A percentile compares a stretch with the other conserved stretches of the same genome.
phyloP scores from a whole-genome alignment of 176 grass and related monocot species.

The Dendrocalamus sinicus region DNA sequence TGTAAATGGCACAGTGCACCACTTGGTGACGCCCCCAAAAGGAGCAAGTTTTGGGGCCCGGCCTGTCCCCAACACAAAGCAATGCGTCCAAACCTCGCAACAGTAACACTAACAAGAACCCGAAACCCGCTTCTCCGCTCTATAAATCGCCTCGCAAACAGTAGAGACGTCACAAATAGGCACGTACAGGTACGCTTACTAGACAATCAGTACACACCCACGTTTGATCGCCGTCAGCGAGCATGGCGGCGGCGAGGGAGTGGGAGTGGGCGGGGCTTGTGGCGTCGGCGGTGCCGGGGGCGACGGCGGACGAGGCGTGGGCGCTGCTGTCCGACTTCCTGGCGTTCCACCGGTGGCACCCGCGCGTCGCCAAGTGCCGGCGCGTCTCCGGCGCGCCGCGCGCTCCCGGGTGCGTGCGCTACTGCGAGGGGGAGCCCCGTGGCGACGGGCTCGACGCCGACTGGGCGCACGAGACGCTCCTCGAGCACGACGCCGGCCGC shows the following conservation, averaged over 20 bases:
- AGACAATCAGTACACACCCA: neutral
- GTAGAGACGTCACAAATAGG: too few species aligned
- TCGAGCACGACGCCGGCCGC: constrained; percentile 45
- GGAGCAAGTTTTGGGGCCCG: neutral
- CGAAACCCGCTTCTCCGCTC: neutral
- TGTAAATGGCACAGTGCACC: neutral
- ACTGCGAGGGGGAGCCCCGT: constrained; percentile 59
- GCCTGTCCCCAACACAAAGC: neutral
- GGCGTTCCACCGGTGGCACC: constrained; percentile 74
- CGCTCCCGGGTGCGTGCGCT: constrained; percentile 62
- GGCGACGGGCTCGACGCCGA: neutral
- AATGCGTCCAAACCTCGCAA: neutral
- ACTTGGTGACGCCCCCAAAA: neutral
- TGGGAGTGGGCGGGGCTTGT: constrained; percentile 62
- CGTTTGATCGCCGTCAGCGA: neutral
- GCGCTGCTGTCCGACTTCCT: constrained; percentile 69
- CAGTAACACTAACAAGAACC: neutral
- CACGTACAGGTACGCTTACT: neutral
- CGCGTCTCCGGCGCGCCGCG: constrained; percentile 48
- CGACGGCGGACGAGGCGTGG: constrained; percentile 65
- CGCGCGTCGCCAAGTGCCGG: constrained; percentile 59
- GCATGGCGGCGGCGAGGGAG: constrained; percentile 5
- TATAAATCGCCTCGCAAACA: constrained; percentile 13
- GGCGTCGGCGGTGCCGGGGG: constrained; percentile 32
- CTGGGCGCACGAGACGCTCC: constrained; percentile 88